These are phyloP conservation scores for Furcasterigmium sp. DNA, from an alignment of 2,329 filamentous ascomycete genomes.

Conservation along the genomic window DNA sequence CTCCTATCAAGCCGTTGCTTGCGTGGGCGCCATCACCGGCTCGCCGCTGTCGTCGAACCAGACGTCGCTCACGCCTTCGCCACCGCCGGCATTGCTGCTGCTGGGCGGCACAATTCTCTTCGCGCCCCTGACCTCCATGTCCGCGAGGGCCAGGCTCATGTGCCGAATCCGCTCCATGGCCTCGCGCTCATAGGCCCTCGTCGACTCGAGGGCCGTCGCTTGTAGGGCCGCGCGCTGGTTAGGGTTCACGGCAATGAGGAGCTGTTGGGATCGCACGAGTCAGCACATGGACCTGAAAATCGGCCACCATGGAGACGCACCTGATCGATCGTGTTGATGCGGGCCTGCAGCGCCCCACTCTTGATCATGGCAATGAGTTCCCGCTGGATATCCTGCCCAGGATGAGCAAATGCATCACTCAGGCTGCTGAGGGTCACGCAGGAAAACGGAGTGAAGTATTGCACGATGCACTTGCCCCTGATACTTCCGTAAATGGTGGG, in stretches of 20 bases:
- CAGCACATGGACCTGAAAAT: not conserved
- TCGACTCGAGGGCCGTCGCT: slow-evolving; percentile 58
- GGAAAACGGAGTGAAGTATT: slow-evolving; percentile 89
- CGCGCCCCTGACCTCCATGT: slow-evolving; percentile 59
- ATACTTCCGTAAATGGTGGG: slow-evolving; percentile 66
- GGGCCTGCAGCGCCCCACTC: slow-evolving; percentile 63
- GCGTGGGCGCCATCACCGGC: slow-evolving; percentile 2
- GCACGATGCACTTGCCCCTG: slow-evolving; percentile 84
- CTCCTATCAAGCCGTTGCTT: not conserved
- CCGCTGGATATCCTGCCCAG: slow-evolving; percentile 58
- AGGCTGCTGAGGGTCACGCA: slow-evolving; percentile 78
- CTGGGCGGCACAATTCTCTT: slow-evolving; percentile 4
- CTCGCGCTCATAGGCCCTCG: slow-evolving; percentile 67
- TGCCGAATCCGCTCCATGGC: slow-evolving; percentile 72
- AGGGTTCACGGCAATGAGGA: slow-evolving; percentile 66
- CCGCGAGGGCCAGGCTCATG: slow-evolving; percentile 69
- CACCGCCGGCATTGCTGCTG: slow-evolving; percentile 6
- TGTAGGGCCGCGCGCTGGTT: slow-evolving; percentile 68
- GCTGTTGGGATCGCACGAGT: slow-evolving; percentile 28
- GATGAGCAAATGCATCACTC: slow-evolving; percentile 66
- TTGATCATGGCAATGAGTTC: slow-evolving; percentile 80
- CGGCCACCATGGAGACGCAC: slow-evolving; percentile 30
- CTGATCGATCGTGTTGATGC: slow-evolving; percentile 79
- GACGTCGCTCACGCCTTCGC: slow-evolving; percentile 19
- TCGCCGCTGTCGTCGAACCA: slow-evolving; percentile 25